These are phyloP conservation scores for Cyberlindnera mrakii DNA, from an alignment of 805 yeast species.

Conservation along the genomic window DNA sequence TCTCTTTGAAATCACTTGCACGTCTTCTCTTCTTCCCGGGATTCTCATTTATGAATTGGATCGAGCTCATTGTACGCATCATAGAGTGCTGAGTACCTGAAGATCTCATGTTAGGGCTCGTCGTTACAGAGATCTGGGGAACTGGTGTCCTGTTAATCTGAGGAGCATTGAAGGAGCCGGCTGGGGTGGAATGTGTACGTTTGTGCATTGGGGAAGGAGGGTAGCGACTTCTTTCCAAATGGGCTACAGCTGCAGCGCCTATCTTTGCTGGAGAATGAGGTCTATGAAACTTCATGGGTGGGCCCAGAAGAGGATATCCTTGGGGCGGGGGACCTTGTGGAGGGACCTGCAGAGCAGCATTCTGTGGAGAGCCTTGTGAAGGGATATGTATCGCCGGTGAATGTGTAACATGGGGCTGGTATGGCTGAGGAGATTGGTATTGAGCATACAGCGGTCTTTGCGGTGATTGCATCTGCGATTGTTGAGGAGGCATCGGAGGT, in stretches of 20 bases:
- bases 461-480: constrained; percentile 4
- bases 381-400: too few species aligned
- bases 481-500: not conserved
- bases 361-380: not conserved
- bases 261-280: constrained; percentile 64
- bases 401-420: not conserved
- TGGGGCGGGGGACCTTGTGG: not conserved
- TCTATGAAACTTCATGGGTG: constrained; percentile 25
- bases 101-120: not conserved
- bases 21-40: constrained; percentile 24
- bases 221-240: constrained; percentile 25
- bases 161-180: constrained; percentile 1
- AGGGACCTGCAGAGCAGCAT: not conserved
- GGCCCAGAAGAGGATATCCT: constrained; percentile 12
- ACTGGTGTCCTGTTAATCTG: constrained; percentile 2
- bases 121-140: not conserved
- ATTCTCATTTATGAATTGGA: constrained; percentile 25
- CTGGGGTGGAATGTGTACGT: constrained; percentile 36
- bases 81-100: constrained; percentile 12
- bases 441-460: constrained; percentile 11
- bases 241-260: constrained; percentile 69
- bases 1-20: constrained; percentile 18
- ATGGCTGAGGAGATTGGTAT: constrained; percentile 6
- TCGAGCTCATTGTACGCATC: constrained; percentile 23
- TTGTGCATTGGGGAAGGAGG: constrained; percentile 28